Base-by-base conservation (phyloP, 2,329 filamentous ascomycete genomes). In the Monosporascus sp. region DNA sequence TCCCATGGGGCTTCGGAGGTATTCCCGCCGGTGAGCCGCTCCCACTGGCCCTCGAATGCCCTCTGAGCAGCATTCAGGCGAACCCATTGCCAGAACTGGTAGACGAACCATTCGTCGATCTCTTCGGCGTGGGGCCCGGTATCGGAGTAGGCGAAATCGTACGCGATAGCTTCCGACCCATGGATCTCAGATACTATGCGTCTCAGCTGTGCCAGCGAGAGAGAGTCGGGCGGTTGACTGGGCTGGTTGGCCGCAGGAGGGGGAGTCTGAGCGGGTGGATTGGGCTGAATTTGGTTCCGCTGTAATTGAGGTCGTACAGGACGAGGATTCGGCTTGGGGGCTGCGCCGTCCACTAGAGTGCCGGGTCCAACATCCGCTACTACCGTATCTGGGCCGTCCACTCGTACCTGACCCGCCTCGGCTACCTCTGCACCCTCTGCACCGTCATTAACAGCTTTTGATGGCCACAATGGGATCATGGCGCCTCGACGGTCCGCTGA, bases 101-200 rank as follows among this genome's bases (percentile, higher is more conserved):
- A 97, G 51, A 87, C 85, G 71, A 99, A 99, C 94, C 94, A 99
- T 73, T 99, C 94, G 68, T 97, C 91, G 48, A 99, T 79, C 75
- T 99, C 94, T 59, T 94, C 90, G 19, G 89, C 84, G 62, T 96
- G 87, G 1, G 84, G 76, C 22, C 86, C 85, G 52, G 82, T 81
- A 69, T 93, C 88, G 26, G 81, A 76, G 73, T 93, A 93, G 58
- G 82, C 83, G 68, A 96, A 99, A 56, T 94, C 91, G 76, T 99
- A 99, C 11, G 85, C 84, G 44, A 81, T 77, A 49, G 87, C 82
- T 60, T 91, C 88, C 50, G 78, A 68, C 58, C 82, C 83, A 17
- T 87, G 87, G 61, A 90, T 84, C 55, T 92, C 88, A 57, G 84
- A 82, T 19, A 92, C 86, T 51, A 92, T 81, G 59, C 83, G 84